Conservation (phyloP, 257 asterid genomes). For the Fraxinus anomala region DNA sequence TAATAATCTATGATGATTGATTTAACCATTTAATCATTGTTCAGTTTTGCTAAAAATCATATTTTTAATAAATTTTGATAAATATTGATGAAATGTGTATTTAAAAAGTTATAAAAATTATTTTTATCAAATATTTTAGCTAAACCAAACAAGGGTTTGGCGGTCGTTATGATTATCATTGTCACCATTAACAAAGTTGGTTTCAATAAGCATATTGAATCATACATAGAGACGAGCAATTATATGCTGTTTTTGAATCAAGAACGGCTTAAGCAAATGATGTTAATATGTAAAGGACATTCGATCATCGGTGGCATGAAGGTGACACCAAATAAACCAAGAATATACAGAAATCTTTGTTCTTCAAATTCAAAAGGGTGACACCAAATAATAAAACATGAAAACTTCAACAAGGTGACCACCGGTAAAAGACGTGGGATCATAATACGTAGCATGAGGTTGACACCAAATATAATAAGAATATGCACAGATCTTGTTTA, state of each 20-base stretch:
- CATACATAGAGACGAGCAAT: not conserved
- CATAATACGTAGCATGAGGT: not conserved
- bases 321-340: not conserved
- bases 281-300: not conserved
- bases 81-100: no score
- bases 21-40: no score
- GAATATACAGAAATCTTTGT: not conserved
- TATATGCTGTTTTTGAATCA: not conserved
- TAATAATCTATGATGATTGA: no score
- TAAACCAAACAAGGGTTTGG: no score
- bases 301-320: not conserved
- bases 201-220: not conserved
- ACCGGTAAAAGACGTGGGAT: not conserved
- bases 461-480: not conserved
- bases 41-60: no score
- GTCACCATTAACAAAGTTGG: not conserved
- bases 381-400: not conserved
- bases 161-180: no score
- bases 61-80: no score
- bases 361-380: not conserved
- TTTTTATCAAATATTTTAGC: no score
- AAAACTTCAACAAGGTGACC: not conserved
- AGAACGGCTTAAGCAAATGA: conserved; percentile 2
- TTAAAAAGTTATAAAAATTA: no score
- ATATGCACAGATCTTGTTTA: not conserved